Evolutionary conservation across 2,329 filamentous ascomycete genomes (phyloP).

Genomic region (Trichoderma sp.): DNA sequence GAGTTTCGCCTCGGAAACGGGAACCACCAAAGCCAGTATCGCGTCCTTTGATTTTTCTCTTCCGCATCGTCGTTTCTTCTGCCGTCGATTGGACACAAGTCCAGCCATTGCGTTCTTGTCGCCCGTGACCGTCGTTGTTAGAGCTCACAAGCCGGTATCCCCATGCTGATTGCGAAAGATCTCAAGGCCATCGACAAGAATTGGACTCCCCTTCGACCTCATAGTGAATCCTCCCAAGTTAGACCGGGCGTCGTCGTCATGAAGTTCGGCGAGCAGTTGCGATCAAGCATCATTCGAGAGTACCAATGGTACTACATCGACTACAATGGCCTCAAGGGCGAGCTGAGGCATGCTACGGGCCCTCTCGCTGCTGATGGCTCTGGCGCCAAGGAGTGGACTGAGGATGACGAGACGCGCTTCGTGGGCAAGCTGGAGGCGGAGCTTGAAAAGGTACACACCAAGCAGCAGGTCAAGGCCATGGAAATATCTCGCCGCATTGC

Average conservation of each 20-base stretch:
- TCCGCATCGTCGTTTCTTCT: background rate
- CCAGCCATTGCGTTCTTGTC: background rate
- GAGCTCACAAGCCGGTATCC: conserved; percentile 18
- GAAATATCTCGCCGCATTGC: conserved; percentile 92
- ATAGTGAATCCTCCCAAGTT: conserved; percentile 33
- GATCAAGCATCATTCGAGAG: conserved; percentile 91
- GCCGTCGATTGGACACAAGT: background rate
- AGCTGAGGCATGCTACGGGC: conserved; percentile 72
- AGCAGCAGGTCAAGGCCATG: conserved; percentile 95
- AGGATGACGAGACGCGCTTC: conserved; percentile 88
- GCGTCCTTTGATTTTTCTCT: background rate
- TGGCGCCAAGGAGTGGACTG: conserved; percentile 68
- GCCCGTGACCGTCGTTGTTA: background rate
- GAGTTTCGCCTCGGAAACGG: background rate
- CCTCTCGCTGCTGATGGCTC: conserved; percentile 39
- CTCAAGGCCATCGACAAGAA: conserved; percentile 42
- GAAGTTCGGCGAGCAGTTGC: conserved; percentile 95
- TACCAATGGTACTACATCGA: conserved; percentile 98
- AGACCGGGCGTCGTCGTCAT: conserved; percentile 57
- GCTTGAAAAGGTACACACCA: conserved; percentile 95
- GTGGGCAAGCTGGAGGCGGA: conserved; percentile 83
- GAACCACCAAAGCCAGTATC: background rate
- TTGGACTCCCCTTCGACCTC: conserved; percentile 38
- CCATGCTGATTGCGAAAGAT: conserved; percentile 54
- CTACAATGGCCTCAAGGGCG: conserved; percentile 88